Evolutionary conservation across 1,139 yeast species (phyloP).

Genomic region (Candida gigantensis): DNA sequence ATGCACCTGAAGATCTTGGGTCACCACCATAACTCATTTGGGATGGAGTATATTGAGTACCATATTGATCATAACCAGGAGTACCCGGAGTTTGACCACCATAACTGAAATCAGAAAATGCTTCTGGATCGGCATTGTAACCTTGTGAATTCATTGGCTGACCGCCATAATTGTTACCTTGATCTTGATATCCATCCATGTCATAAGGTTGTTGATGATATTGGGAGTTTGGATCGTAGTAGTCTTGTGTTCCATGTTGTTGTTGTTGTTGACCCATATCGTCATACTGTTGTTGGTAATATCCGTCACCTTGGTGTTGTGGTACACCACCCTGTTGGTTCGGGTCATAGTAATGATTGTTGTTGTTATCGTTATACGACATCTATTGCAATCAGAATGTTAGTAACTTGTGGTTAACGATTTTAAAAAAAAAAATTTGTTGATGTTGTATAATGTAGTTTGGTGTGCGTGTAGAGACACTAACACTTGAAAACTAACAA

Average conservation of each 20-base stretch:
- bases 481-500: not conserved
- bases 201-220: slow-evolving; percentile 55
- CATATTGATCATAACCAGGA: slow-evolving; percentile 72
- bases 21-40: slow-evolving; percentile 78
- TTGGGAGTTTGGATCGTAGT: slow-evolving; percentile 52
- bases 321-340: slow-evolving; percentile 39
- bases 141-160: slow-evolving; percentile 47
- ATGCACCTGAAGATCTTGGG: slow-evolving; percentile 87
- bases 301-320: slow-evolving; percentile 36
- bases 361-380: slow-evolving; percentile 56
- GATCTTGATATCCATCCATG: slow-evolving; percentile 49
- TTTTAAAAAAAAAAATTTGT: not conserved
- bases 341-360: slow-evolving; percentile 51
- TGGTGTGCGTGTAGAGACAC: not conserved
- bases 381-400: slow-evolving; percentile 25
- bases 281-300: slow-evolving; percentile 50
- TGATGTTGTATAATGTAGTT: slow-evolving; percentile 2
- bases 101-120: slow-evolving; percentile 75
- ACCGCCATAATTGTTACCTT: slow-evolving; percentile 24
- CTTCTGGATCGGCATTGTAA: slow-evolving; percentile 66
- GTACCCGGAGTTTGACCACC: slow-evolving; percentile 72
- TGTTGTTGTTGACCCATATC: slow-evolving; percentile 31
- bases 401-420: not conserved
- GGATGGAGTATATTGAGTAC: slow-evolving; percentile 78
- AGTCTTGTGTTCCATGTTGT: slow-evolving; percentile 36